Evolutionary conservation across 2,329 filamentous ascomycete species (phyloP).

Genomic region (Fusarium sp.): DNA sequence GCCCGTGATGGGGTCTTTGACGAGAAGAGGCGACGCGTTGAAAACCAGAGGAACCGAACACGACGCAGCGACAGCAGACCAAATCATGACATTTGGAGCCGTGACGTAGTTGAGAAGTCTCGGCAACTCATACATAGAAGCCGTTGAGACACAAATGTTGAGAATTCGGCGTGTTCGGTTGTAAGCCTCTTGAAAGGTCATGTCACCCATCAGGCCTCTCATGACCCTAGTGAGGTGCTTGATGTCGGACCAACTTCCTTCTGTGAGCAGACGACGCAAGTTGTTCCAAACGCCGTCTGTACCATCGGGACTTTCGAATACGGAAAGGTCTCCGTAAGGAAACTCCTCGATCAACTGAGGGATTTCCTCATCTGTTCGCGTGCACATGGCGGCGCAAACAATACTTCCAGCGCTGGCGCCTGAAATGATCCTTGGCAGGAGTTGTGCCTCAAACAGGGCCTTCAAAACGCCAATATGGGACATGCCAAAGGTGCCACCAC

Average conservation of each 20-base stretch:
- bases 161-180: slow-evolving; percentile 92
- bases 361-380: slow-evolving; percentile 81
- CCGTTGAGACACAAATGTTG: slow-evolving; percentile 93
- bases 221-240: slow-evolving; percentile 84
- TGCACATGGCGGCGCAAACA: slow-evolving; percentile 83
- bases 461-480: slow-evolving; percentile 91
- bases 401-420: slow-evolving; percentile 91
- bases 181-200: slow-evolving; percentile 96
- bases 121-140: slow-evolving; percentile 87
- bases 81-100: slow-evolving; percentile 93
- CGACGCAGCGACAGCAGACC: slow-evolving; percentile 95
- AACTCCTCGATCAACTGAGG: slow-evolving; percentile 76
- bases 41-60: slow-evolving; percentile 93
- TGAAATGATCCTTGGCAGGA: slow-evolving; percentile 88
- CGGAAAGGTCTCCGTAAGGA: slow-evolving; percentile 81
- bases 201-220: slow-evolving; percentile 82
- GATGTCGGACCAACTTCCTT: slow-evolving; percentile 88
- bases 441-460: slow-evolving; percentile 77
- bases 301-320: slow-evolving; percentile 75
- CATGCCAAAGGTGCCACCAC: slow-evolving; percentile 92
- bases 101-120: slow-evolving; percentile 92
- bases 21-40: slow-evolving; percentile 79
- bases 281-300: slow-evolving; percentile 75
- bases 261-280: slow-evolving; percentile 79
- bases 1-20: slow-evolving; percentile 86